These are phyloP conservation scores for Coprinopsis marcescibilis DNA, from an alignment of 768 basidiomycete species.

Conservation along the genomic window DNA sequence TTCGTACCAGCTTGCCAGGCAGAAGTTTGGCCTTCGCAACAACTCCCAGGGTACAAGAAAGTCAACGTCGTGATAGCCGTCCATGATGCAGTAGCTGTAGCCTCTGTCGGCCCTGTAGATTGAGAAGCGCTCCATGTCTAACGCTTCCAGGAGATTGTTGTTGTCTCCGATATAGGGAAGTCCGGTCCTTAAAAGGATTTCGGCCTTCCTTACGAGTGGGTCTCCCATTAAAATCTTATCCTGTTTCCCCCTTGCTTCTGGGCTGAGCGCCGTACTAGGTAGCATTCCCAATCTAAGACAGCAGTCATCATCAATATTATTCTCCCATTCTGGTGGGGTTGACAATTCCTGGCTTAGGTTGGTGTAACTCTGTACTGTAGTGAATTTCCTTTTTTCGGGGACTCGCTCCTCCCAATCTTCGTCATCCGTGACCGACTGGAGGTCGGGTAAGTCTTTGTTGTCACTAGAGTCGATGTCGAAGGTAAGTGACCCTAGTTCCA, in stretches of 20 bases:
- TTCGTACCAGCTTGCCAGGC: not conserved
- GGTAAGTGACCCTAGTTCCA: too few relatives aligned
- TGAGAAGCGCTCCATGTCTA: not conserved
- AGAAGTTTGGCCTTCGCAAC: not conserved
- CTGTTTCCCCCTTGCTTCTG: too few relatives aligned
- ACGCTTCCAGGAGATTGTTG: not conserved
- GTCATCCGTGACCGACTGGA: too few relatives aligned
- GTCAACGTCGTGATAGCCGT: not conserved
- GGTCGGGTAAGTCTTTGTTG: too few relatives aligned
- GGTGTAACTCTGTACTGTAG: too few relatives aligned
- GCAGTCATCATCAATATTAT: not conserved
- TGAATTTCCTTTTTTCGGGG: too few relatives aligned
- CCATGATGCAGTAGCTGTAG: not conserved
- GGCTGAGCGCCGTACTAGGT: not conserved
- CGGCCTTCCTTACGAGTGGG: not conserved
- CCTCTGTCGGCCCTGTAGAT: not conserved
- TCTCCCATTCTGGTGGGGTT: too few relatives aligned
- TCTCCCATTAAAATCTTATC: not conserved
- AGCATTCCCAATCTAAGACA: not conserved
- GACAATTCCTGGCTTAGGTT: too few relatives aligned
- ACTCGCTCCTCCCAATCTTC: too few relatives aligned
- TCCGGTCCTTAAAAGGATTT: not conserved
- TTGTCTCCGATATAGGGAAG: not conserved
- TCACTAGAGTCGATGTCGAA: too few relatives aligned
- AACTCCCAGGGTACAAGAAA: not conserved